Percentiles rank a stretch among this genome's conserved stretches.
These are phyloP conservation scores for Colletotrichum graminicola DNA, from an alignment of 2,329 filamentous ascomycete species.

Conservation along the genomic window DNA sequence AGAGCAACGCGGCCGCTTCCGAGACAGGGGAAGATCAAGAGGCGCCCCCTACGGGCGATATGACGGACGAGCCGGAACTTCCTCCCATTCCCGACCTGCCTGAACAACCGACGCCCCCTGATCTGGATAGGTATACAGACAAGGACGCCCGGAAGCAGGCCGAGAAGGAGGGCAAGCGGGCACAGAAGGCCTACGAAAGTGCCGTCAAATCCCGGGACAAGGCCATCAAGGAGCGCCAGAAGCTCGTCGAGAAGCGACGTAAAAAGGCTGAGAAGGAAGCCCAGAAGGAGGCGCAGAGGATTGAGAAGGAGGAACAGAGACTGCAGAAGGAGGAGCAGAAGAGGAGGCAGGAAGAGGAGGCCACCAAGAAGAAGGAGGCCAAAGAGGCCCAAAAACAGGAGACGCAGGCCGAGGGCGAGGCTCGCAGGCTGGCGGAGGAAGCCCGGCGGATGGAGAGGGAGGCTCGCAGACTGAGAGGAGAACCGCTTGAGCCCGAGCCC, in stretches of 20 bases:
- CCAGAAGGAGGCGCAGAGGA: slow-evolving; percentile 52
- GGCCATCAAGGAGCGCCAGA: slow-evolving; percentile 72
- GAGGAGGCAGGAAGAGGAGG: slow-evolving; percentile 47
- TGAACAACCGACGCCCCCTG: slow-evolving; percentile 64
- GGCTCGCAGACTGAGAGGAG: slow-evolving; percentile 39
- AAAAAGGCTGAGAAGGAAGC: slow-evolving; percentile 59
- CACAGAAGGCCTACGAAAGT: slow-evolving; percentile 74
- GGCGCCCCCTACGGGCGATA: not conserved
- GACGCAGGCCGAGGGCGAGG: slow-evolving; percentile 41
- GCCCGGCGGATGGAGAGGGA: slow-evolving; percentile 43
- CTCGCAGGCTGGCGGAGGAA: slow-evolving; percentile 23
- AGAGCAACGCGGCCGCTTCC: too few relatives aligned
- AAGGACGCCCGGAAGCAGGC: slow-evolving; percentile 75
- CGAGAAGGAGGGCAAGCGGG: slow-evolving; percentile 74
- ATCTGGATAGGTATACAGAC: slow-evolving; percentile 70
- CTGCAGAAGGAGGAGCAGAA: slow-evolving; percentile 49
- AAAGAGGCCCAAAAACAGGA: slow-evolving; percentile 43
- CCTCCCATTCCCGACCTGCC: slow-evolving; percentile 64
- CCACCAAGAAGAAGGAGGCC: slow-evolving; percentile 13
- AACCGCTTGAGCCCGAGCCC: slow-evolving; percentile 35
- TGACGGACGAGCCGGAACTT: slow-evolving; percentile 46
- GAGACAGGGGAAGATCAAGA: not conserved
- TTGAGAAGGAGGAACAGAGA: slow-evolving; percentile 48
- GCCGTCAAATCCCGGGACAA: slow-evolving; percentile 76
- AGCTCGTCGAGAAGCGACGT: slow-evolving; percentile 67